Conservation (phyloP, 805 yeast genomes). For the Starmera dryadoides region DNA sequence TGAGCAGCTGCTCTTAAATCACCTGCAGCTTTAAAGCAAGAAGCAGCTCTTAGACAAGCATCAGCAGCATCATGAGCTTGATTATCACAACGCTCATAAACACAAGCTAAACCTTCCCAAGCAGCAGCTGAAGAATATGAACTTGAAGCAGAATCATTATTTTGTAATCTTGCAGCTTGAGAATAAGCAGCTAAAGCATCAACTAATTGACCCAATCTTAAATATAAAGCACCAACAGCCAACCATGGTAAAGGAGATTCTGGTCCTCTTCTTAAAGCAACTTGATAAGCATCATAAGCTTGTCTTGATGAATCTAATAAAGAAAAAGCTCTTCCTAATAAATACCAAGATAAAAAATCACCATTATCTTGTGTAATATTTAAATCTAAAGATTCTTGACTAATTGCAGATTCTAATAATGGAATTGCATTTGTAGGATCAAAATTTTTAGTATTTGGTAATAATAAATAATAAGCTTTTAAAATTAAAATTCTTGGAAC, state of each 20-base stretch:
- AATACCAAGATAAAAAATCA: constrained; percentile 51
- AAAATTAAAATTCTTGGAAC: constrained; percentile 37
- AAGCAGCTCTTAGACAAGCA: constrained; percentile 46
- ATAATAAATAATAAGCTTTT: constrained; percentile 41
- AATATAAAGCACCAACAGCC: constrained; percentile 54
- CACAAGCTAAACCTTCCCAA: constrained; percentile 60
- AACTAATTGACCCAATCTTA: constrained; percentile 50
- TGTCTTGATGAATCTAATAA: constrained; percentile 36
- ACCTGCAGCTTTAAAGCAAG: constrained; percentile 40
- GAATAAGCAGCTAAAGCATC: constrained; percentile 65
- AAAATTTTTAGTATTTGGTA: constrained; percentile 22
- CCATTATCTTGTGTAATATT: constrained; percentile 14
- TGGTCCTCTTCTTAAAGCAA: constrained; percentile 46
- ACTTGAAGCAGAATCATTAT: constrained; percentile 37
- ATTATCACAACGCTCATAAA: constrained; percentile 56
- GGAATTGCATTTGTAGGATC: constrained; percentile 30
- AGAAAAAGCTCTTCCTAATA: constrained; percentile 47
- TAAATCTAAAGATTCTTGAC: constrained; percentile 6
- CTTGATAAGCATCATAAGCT: constrained; percentile 50
- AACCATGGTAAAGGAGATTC: constrained; percentile 58
- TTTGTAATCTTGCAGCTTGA: constrained; percentile 49
- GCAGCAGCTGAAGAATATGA: constrained; percentile 41
- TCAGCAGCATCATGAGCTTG: constrained; percentile 54
- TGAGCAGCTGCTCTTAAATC: constrained; percentile 33
- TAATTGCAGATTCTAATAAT: constrained; percentile 26